Percentiles rank a stretch among this genome's conserved stretches.
phyloP scores from a whole-genome alignment of 1,284 basidiomycete species.

The Singerocomus inundabilis region DNA sequence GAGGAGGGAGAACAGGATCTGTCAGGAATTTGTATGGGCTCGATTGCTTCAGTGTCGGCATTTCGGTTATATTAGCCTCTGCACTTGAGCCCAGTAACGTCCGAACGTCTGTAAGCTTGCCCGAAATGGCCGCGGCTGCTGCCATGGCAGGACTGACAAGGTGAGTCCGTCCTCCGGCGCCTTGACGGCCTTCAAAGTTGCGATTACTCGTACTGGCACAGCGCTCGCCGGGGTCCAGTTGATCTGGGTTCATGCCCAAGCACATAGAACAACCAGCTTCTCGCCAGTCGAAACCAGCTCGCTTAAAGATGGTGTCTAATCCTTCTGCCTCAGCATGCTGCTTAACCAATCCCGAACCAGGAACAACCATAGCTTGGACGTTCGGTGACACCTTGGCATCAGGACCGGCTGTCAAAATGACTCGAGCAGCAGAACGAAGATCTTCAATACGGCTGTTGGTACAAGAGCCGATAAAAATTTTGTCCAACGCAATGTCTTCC shows the following conservation, averaged over 20 bases:
- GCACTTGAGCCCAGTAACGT: slow-evolving; percentile 64
- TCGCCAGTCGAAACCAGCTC: slow-evolving; percentile 96
- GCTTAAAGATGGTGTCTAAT: slow-evolving; percentile 87
- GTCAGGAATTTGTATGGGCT: slow-evolving; percentile 76
- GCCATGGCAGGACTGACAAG: slow-evolving; percentile 96
- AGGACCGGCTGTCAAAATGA: slow-evolving; percentile 75
- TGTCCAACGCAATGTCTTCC: slow-evolving; percentile 86
- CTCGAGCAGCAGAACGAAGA: slow-evolving; percentile 73
- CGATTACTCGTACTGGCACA: slow-evolving; percentile 97
- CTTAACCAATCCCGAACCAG: slow-evolving; percentile 92
- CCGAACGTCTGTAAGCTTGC: slow-evolving; percentile 86
- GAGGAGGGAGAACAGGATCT: slow-evolving; percentile 69
- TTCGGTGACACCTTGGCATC: slow-evolving; percentile 77
- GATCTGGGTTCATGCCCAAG: slow-evolving; percentile 97
- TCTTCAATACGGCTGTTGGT: slow-evolving; percentile 98
- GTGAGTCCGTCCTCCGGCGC: slow-evolving; percentile 89
- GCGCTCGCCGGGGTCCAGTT: slow-evolving; percentile 85
- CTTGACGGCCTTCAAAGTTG: slow-evolving; percentile 84
- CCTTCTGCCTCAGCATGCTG: slow-evolving; percentile 95
- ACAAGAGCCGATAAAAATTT: slow-evolving; percentile 96
- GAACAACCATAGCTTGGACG: slow-evolving; percentile 93
- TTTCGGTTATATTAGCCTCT: slow-evolving; percentile 44
- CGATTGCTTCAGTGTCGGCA: slow-evolving; percentile 63
- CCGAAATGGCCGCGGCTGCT: slow-evolving; percentile 88
- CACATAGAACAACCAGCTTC: slow-evolving; percentile 99